A percentile compares a stretch with the other conserved stretches of the same genome.
These are phyloP conservation scores for Ambrosiella xylebori DNA, from an alignment of 2,329 filamentous ascomycete genomes.

Conservation along the genomic window DNA sequence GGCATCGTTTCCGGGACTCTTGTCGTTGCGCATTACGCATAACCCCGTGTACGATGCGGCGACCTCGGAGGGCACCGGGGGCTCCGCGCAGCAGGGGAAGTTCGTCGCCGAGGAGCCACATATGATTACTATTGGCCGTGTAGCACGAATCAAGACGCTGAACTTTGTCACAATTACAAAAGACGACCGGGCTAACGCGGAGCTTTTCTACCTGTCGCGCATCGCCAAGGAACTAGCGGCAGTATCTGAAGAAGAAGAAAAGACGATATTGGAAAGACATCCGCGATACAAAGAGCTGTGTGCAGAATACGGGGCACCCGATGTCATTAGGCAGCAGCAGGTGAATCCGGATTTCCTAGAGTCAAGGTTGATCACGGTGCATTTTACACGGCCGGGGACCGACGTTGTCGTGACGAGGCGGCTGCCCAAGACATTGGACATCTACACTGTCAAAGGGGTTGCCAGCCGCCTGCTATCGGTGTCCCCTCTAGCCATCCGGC, in stretches of 20 bases:
- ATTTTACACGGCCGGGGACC: slow-evolving; percentile 23
- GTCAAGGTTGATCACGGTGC: slow-evolving; percentile 54
- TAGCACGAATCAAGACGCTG: slow-evolving; percentile 48
- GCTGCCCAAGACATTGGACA: slow-evolving; percentile 61
- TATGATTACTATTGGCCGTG: slow-evolving; percentile 70
- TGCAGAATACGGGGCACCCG: slow-evolving; percentile 54
- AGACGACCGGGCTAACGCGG: slow-evolving; percentile 69
- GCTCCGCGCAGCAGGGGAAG: slow-evolving; percentile 27
- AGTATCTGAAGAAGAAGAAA: slow-evolving; percentile 33
- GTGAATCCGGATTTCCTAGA: slow-evolving; percentile 69
- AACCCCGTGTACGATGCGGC: slow-evolving; percentile 59
- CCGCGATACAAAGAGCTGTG: slow-evolving; percentile 60
- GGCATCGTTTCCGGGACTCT: slow-evolving; percentile 52
- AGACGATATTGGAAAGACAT: slow-evolving; percentile 43
- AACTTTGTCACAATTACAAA: slow-evolving; percentile 57
- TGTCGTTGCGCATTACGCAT: slow-evolving; percentile 59
- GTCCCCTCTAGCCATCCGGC: slow-evolving; percentile 42
- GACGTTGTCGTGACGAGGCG: slow-evolving; percentile 22
- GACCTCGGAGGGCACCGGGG: slow-evolving; percentile 19
- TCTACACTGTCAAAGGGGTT: slow-evolving; percentile 67
- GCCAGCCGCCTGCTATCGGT: slow-evolving; percentile 53
- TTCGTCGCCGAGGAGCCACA: slow-evolving; percentile 52
- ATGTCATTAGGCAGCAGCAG: slow-evolving; percentile 36
- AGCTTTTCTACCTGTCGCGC: slow-evolving; percentile 79
- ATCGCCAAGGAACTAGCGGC: slow-evolving; percentile 59